Base-by-base conservation (phyloP, 345 rosid species). In the sweet orange (Citrus sinensis) region DNA sequence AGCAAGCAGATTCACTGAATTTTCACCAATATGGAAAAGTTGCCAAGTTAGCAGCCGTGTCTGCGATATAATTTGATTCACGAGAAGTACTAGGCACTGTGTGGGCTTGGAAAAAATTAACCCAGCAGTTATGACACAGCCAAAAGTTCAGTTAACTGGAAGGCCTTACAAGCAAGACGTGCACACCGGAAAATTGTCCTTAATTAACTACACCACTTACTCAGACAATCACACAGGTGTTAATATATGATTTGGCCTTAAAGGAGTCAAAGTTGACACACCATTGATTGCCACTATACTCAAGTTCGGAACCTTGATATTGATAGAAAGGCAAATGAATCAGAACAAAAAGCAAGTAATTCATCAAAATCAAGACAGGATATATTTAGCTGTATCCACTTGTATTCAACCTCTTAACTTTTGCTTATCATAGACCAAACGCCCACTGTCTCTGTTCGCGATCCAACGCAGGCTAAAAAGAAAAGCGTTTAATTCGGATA, bases 311-410 rank as follows among this genome's bases (percentile, higher is more conserved):
- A 91, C 87, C 84, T 82, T 82, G 89, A 88, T 85, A 78, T 81
- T 78, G 86, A 90, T 83, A 84, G 92, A 87, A 85, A 88, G 92
- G 92, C 93, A 94, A 94, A 92, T 87, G 91, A 85, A 92, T 88
- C 88, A 79, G 88, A 90, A 91, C 89, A 89, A 91, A 90, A 92
- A 85, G 90, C 86, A 76, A 84, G 90, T 73, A 87, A 84, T 70
- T 85, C 79, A 81, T 71, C 78, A 80, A 79, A 74, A 87, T 80
- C 46, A 83, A 80, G 93, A 89, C 91, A 87, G 77, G 76, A 83
- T 32, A 8, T 66, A 20, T 65, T 34, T 81, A 83, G 86, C 87
- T 85, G 82, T 82, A 80, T 85, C 90, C 92, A 87, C 90, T 90
- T 90, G 93, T 84, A 84, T 81, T 83, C 91, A 88, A 87, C 88